These are phyloP conservation scores for Cryptococcus depauperatus DNA, from an alignment of 1,284 basidiomycete species.

Conservation along the genomic window DNA sequence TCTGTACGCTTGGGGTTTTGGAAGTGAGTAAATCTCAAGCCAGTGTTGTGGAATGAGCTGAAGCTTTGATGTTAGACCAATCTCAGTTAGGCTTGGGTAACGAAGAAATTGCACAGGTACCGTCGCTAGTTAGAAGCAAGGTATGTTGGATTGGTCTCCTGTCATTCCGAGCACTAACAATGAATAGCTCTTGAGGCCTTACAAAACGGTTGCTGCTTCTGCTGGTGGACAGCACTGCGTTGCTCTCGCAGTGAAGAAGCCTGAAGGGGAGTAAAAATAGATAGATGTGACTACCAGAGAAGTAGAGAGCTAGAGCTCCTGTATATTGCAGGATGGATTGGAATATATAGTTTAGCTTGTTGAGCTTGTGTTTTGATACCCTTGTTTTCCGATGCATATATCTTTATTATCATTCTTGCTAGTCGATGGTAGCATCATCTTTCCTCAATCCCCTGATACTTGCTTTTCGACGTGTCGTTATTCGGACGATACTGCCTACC, in stretches of 20 bases:
- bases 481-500: too few species aligned
- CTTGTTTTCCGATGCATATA: too few species aligned
- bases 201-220: constrained; percentile 42
- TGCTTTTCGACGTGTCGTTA: too few species aligned
- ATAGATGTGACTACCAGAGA: background rate
- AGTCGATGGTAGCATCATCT: too few species aligned
- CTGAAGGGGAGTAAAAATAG: background rate
- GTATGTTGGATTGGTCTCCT: constrained; percentile 43
- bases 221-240: constrained; percentile 50
- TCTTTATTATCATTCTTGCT: too few species aligned
- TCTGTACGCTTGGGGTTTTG: constrained; percentile 79
- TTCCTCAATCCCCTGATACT: too few species aligned
- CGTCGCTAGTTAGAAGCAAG: constrained; percentile 58
- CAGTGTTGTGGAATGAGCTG: background rate
- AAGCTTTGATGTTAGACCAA: constrained; percentile 18
- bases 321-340: too few species aligned
- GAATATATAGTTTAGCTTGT: too few species aligned
- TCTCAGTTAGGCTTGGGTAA: constrained; percentile 48
- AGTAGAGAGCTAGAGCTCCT: background rate
- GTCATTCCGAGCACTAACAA: constrained; percentile 42
- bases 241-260: constrained; percentile 17
- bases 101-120: constrained; percentile 50
- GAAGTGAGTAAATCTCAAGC: constrained; percentile 46
- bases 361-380: too few species aligned
- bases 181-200: constrained; percentile 41